These are phyloP conservation scores for Tetraselmis striata DNA, from an alignment of 139 green algal species.

Conservation along the genomic window DNA sequence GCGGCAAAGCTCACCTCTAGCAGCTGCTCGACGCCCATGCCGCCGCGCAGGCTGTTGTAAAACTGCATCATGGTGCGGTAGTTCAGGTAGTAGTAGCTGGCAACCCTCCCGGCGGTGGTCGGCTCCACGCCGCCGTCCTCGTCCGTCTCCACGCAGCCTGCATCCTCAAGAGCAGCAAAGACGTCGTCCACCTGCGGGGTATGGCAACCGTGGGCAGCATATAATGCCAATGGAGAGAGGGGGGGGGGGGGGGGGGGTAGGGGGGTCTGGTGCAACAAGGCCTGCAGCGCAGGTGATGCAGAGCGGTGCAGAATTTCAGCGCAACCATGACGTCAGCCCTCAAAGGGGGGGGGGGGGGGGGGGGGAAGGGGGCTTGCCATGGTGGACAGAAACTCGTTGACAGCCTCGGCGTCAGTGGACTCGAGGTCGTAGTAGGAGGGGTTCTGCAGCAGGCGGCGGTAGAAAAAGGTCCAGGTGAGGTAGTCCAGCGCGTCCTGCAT, in stretches of 20 bases:
- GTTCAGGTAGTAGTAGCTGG: slow-evolving; percentile 92
- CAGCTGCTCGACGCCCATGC: slow-evolving; percentile 52
- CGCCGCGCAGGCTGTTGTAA: slow-evolving; percentile 35
- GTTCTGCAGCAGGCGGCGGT: slow-evolving; percentile 71
- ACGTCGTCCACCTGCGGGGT: slow-evolving; percentile 1
- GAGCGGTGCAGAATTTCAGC: too few species aligned
- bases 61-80: slow-evolving; percentile 81
- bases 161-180: slow-evolving; percentile 29
- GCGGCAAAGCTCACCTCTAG: slow-evolving; percentile 41
- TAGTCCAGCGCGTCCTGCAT: slow-evolving; percentile 89
- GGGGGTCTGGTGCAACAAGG: too few species aligned
- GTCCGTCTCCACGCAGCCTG: slow-evolving; percentile 63
- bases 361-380: too few species aligned
- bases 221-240: too few species aligned
- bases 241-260: too few species aligned
- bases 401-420: slow-evolving; percentile 32
- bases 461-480: slow-evolving; percentile 96
- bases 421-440: slow-evolving; percentile 92
- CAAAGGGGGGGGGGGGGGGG: too few species aligned
- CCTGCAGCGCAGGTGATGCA: too few species aligned
- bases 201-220: too few species aligned
- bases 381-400: slow-evolving; percentile 69
- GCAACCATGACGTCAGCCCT: too few species aligned
- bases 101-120: slow-evolving; percentile 66
- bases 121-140: slow-evolving; percentile 52